Evolutionary conservation across 208 protist species (phyloP).

Genomic region (Trypanosomatidae sp.): DNA sequence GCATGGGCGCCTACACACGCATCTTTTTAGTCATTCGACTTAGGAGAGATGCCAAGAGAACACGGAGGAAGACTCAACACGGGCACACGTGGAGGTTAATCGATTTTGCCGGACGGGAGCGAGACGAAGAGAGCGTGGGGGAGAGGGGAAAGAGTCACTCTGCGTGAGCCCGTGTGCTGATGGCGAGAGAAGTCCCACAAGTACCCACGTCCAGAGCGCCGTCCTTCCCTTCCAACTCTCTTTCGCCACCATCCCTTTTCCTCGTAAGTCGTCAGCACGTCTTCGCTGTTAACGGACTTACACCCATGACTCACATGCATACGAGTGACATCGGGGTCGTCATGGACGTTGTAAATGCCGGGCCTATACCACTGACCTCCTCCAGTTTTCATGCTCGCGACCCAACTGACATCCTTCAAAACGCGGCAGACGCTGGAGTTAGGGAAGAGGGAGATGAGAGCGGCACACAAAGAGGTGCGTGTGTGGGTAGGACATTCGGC

Average conservation of each 20-base stretch:
- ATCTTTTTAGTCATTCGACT: not conserved
- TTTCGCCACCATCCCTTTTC: not conserved
- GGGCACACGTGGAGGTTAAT: conserved; percentile 1
- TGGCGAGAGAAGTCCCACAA: not conserved
- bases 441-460: not conserved
- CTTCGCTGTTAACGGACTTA: not conserved
- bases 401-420: not conserved
- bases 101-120: not conserved
- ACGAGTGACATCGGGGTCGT: not conserved
- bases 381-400: not conserved
- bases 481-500: not conserved
- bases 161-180: not conserved
- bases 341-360: not conserved
- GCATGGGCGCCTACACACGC: not conserved
- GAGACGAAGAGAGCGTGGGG: not conserved
- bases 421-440: not conserved
- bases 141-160: not conserved
- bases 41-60: not conserved
- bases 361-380: not conserved
- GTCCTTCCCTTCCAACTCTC: not conserved
- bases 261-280: not conserved
- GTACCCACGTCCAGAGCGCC: not conserved
- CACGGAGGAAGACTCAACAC: not conserved
- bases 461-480: not conserved
- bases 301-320: not conserved